phyloP scores from a whole-genome alignment of 2,329 filamentous ascomycete genomes.

The Fusarium sp. region DNA sequence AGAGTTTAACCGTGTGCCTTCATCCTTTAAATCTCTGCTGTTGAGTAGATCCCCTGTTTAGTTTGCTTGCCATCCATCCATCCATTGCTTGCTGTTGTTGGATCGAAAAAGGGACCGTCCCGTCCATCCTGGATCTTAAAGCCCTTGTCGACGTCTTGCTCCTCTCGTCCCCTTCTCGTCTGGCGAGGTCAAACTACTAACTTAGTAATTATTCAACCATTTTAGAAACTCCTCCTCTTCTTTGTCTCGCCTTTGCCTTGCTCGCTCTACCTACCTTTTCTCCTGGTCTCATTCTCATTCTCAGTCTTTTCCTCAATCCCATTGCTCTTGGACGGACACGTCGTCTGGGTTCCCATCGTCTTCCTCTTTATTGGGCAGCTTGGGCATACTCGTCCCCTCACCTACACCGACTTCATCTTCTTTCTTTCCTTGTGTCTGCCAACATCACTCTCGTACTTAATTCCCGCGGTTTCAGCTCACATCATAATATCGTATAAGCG shows the following conservation, averaged over 20 bases:
- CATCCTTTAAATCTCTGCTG: slow-evolving; percentile 11
- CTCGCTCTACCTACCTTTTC: slow-evolving; percentile 2
- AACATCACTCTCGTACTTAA: slow-evolving; percentile 2
- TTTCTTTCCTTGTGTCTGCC: slow-evolving; percentile 14
- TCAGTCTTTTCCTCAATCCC: slow-evolving; percentile 1
- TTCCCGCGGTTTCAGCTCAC: neutral
- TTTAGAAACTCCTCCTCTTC: slow-evolving; percentile 29
- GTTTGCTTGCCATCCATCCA: slow-evolving; percentile 9
- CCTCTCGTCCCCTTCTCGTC: slow-evolving; percentile 11
- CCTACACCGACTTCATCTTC: slow-evolving; percentile 26
- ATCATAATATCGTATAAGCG: slow-evolving; percentile 5
- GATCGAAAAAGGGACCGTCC: slow-evolving; percentile 38
- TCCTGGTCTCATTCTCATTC: neutral
- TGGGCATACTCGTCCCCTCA: slow-evolving; percentile 21
- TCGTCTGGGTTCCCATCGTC: slow-evolving; percentile 19
- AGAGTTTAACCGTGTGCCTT: slow-evolving; percentile 25
- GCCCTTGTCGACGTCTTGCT: slow-evolving; percentile 37
- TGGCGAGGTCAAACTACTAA: slow-evolving; percentile 19
- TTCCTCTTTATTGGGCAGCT: slow-evolving; percentile 20
- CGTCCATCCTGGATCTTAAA: slow-evolving; percentile 9
- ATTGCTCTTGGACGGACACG: slow-evolving; percentile 12
- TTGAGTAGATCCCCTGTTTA: slow-evolving; percentile 27
- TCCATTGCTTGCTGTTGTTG: slow-evolving; percentile 32
- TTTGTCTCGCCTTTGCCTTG: neutral
- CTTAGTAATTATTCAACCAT: neutral